Percentiles rank a stretch among this genome's conserved stretches.
Conservation (phyloP, 805 yeast genomes). For the Candida ovalis region DNA sequence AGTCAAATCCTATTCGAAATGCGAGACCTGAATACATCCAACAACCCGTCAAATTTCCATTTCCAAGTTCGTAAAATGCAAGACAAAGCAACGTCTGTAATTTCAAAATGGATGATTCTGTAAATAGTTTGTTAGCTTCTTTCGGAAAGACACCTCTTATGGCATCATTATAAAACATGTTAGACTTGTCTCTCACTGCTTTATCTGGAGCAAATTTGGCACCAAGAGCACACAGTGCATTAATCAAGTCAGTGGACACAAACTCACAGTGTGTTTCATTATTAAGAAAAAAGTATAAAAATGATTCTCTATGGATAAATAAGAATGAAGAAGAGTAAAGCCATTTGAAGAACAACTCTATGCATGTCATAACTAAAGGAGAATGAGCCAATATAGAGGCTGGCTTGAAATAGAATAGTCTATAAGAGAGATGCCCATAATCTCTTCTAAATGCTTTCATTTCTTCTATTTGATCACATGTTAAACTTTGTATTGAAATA, state of each 20-base stretch:
- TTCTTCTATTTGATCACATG: conserved; percentile 5
- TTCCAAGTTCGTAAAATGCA: conserved; percentile 58
- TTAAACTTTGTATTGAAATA: background rate
- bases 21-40: conserved; percentile 62
- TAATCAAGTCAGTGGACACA: conserved; percentile 49
- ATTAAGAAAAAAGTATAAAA: conserved; percentile 52
- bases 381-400: conserved; percentile 1
- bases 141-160: conserved; percentile 34
- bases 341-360: conserved; percentile 44
- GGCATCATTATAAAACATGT: conserved; percentile 45
- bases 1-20: conserved; percentile 56
- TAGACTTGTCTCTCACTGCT: conserved; percentile 39
- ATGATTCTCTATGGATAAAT: conserved; percentile 60
- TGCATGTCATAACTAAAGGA: conserved; percentile 7
- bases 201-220: conserved; percentile 45
- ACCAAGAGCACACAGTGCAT: conserved; percentile 57
- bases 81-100: conserved; percentile 55
- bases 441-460: conserved; percentile 5
- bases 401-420: conserved; percentile 9
- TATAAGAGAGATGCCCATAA: conserved; percentile 7
- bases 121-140: conserved; percentile 28
- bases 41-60: conserved; percentile 51
- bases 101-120: conserved; percentile 45
- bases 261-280: conserved; percentile 47
- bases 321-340: conserved; percentile 57